Evolutionary conservation across 202 grass and related monocot genomes (phyloP).

Genomic region (Carex sylvatica): DNA sequence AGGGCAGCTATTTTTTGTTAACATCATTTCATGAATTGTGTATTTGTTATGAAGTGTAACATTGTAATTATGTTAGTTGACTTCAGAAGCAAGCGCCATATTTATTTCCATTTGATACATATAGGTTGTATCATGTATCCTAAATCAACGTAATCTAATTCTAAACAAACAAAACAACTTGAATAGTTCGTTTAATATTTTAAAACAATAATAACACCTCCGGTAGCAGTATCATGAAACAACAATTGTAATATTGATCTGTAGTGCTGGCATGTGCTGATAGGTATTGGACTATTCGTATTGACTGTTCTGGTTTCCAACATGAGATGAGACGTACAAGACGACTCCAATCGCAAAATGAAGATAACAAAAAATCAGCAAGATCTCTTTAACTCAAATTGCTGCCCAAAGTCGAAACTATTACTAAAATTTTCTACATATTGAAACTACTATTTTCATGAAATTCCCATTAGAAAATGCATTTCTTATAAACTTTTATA

Average conservation of each 20-base stretch:
- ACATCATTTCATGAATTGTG: background rate
- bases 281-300: background rate
- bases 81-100: conserved; percentile 11
- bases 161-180: background rate
- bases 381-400: background rate
- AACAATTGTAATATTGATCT: background rate
- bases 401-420: no score
- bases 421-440: no score
- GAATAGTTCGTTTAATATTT: background rate
- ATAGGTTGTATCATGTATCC: background rate
- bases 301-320: background rate
- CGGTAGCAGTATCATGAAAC: background rate
- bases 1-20: background rate
- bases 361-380: background rate
- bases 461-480: no score
- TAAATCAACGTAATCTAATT: background rate
- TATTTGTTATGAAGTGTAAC: conserved; percentile 5
- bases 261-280: background rate
- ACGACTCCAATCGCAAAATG: background rate
- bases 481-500: no score
- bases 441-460: no score
- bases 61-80: background rate
- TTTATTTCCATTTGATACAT: background rate
- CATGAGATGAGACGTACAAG: background rate
- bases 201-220: background rate